These are phyloP conservation scores for Hamamelis virginiana DNA, from an alignment of 164 flowering plant species.

Conservation along the genomic window DNA sequence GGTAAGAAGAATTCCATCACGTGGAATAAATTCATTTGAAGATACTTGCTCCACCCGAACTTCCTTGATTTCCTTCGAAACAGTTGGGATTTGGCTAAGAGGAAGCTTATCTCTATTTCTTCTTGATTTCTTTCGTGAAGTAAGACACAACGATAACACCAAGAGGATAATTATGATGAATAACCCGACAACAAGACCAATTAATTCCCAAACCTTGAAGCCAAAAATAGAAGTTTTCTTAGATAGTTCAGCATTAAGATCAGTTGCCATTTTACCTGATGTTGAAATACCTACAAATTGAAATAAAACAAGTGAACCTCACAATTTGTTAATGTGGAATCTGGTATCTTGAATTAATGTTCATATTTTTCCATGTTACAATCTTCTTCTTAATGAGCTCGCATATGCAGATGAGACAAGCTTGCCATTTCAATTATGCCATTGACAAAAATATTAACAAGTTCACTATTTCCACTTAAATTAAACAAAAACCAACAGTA, in stretches of 20 bases:
- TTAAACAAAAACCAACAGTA: neutral
- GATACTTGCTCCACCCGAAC: constrained; percentile 65
- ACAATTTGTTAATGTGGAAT: neutral
- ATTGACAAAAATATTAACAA: neutral
- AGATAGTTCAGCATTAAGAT: constrained; percentile 45
- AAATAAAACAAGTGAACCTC: neutral
- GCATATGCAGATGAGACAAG: neutral
- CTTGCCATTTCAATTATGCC: neutral
- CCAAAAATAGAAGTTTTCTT: constrained; percentile 40
- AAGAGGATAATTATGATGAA: constrained; percentile 51
- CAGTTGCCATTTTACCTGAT: constrained; percentile 34
- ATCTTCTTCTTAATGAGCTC: neutral
- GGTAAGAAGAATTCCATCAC: constrained; percentile 59
- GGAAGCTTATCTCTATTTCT: constrained; percentile 40
- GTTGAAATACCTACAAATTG: constrained; percentile 13
- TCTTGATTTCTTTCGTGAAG: constrained; percentile 51
- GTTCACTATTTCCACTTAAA: neutral
- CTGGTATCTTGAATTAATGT: neutral
- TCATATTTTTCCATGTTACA: neutral
- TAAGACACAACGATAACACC: constrained; percentile 45
- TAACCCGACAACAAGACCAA: constrained; percentile 49
- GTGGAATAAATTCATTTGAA: constrained; percentile 44
- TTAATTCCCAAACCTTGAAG: constrained; percentile 67
- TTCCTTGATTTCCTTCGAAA: constrained; percentile 74
- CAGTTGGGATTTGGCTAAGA: constrained; percentile 52